These are phyloP conservation scores for Linanthus parryae DNA, from an alignment of 148 eudicot species.

Conservation along the genomic window DNA sequence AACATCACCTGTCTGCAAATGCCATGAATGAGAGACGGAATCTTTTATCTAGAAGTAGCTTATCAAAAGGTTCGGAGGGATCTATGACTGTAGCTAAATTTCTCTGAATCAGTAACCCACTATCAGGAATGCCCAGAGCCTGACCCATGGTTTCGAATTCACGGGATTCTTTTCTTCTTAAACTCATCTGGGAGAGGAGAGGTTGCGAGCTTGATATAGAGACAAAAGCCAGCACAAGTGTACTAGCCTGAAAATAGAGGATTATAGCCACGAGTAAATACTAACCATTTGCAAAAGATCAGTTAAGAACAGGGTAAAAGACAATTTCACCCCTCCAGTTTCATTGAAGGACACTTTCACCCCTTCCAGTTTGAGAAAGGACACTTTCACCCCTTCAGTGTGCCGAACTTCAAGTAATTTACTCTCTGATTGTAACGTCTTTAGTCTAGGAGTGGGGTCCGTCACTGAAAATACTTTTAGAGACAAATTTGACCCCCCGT, in stretches of 20 bases:
- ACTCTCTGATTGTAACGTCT: no score
- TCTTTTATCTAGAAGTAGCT: constrained; percentile 64
- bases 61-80: constrained; percentile 62
- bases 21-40: constrained; percentile 78
- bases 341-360: no score
- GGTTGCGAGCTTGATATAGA: constrained; percentile 86
- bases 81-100: constrained; percentile 30
- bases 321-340: no score
- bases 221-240: constrained; percentile 74
- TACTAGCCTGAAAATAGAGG: constrained; percentile 49
- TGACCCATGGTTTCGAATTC: constrained; percentile 55
- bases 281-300: no score
- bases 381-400: no score
- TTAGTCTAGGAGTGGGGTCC: no score
- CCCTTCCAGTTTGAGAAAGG: no score
- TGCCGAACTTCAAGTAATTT: no score
- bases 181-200: constrained; percentile 67
- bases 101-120: constrained; percentile 31
- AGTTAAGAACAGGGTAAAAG: no score
- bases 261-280: no score
- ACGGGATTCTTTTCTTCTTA: constrained; percentile 44
- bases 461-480: no score
- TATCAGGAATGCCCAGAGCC: constrained; percentile 71
- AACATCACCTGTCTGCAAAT: constrained; percentile 74
- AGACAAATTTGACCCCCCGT: no score